Evolutionary conservation across 257 asterid species (phyloP).

Genomic region (Haberlea rhodopensis): DNA sequence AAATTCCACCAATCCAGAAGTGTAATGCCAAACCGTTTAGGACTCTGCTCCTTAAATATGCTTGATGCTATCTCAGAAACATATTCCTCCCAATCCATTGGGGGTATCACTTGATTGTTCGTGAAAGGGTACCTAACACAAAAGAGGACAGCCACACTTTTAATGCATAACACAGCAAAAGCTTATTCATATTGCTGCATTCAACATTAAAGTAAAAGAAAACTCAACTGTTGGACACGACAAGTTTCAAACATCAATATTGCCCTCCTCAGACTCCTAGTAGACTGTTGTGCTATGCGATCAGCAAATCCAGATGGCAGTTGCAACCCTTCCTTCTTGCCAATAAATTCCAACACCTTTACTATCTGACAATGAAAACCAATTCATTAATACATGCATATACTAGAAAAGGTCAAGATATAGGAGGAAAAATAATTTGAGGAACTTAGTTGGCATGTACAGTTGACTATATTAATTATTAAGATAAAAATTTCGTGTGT

Average conservation of each 20-base stretch:
- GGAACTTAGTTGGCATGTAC: no score
- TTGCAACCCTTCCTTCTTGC: constrained; percentile 84
- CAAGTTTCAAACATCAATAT: constrained; percentile 84
- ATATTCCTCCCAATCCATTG: no score
- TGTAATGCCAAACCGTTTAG: no score
- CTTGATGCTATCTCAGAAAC: no score
- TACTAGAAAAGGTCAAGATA: not conserved
- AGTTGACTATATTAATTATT: no score
- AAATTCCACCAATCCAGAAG: constrained; percentile 73
- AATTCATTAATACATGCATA: constrained; percentile 13
- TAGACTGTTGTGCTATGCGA: no score
- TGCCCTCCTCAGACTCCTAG: constrained; percentile 89
- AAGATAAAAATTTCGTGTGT: no score
- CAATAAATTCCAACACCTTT: constrained; percentile 77
- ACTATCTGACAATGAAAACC: constrained; percentile 45
- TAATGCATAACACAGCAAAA: constrained; percentile 3
- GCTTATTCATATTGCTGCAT: constrained; percentile 7
- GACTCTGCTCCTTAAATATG: no score
- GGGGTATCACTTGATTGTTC: no score
- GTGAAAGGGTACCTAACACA: constrained; percentile 77
- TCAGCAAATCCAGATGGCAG: no score
- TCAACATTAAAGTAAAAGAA: constrained; percentile 21
- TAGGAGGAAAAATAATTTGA: constrained; percentile 3
- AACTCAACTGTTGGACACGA: constrained; percentile 86
- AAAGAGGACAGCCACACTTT: constrained; percentile 17